Evolutionary conservation across 371 early-diverging fungal species (phyloP).

Genomic region (Lichtheimia hyalospora): DNA sequence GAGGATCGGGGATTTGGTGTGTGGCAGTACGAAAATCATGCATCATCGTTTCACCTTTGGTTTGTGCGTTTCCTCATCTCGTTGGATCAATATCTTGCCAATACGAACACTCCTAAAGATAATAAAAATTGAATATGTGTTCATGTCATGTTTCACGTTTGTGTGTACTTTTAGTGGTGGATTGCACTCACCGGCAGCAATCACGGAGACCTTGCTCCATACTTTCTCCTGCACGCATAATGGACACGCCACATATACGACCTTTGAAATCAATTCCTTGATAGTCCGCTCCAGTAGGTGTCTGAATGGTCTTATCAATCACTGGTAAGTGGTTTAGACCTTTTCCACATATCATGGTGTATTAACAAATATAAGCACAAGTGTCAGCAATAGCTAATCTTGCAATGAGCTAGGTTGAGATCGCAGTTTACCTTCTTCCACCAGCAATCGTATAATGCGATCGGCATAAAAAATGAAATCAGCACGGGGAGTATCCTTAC

Average conservation of each 20-base stretch:
- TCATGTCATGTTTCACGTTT: not conserved
- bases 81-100: slow-evolving; percentile 93
- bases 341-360: slow-evolving; percentile 14
- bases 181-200: slow-evolving; percentile 65
- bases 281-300: slow-evolving; percentile 76
- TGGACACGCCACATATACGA: slow-evolving; percentile 93
- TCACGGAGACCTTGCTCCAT: slow-evolving; percentile 95
- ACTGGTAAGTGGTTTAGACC: slow-evolving; percentile 91
- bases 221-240: slow-evolving; percentile 94
- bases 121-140: not conserved
- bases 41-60: slow-evolving; percentile 59
- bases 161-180: no score
- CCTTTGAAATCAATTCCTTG: slow-evolving; percentile 82
- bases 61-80: slow-evolving; percentile 90
- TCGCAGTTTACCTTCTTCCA: slow-evolving; percentile 3
- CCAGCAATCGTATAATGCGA: slow-evolving; percentile 87
- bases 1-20: no score
- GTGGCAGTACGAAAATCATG: no score
- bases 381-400: no score
- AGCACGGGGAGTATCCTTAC: slow-evolving; percentile 74
- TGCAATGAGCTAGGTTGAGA: not conserved
- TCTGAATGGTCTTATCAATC: slow-evolving; percentile 71
- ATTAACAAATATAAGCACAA: no score
- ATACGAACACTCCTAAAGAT: slow-evolving; percentile 78
- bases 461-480: slow-evolving; percentile 95